Evolutionary conservation across 148 eudicot genomes (phyloP).

Genomic region (Salicornia ramosissima): DNA sequence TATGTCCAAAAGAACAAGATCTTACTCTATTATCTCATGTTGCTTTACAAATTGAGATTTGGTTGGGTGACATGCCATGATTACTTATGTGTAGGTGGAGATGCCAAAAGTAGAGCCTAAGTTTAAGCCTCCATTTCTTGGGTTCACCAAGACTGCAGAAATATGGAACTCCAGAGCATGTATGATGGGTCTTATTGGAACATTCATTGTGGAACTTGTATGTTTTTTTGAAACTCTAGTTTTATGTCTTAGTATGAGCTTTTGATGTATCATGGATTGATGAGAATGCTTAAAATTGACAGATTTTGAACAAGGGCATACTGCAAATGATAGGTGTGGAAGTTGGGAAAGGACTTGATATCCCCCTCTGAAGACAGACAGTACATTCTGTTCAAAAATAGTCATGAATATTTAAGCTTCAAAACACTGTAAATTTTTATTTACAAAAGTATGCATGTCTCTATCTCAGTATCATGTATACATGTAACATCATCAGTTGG

Average conservation of each 20-base stretch:
- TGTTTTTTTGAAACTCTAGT: not conserved
- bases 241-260: too few relatives aligned
- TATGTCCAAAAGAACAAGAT: too few relatives aligned
- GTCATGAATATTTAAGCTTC: not conserved
- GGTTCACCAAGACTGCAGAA: constrained; percentile 84
- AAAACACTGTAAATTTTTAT: constrained; percentile 1
- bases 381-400: not conserved
- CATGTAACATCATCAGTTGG: not conserved
- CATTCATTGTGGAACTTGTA: constrained; percentile 83
- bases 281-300: constrained; percentile 19
- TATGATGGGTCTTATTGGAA: constrained; percentile 91
- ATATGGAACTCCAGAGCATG: constrained; percentile 94
- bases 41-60: too few relatives aligned
- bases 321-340: constrained; percentile 84
- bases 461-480: not conserved
- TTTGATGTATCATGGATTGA: not conserved
- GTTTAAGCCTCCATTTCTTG: constrained; percentile 60
- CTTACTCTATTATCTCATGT: too few relatives aligned
- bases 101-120: constrained; percentile 75
- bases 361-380: constrained; percentile 57
- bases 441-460: not conserved
- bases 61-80: not conserved
- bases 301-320: constrained; percentile 89
- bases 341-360: constrained; percentile 87
- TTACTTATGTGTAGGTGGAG: too few relatives aligned